These are phyloP conservation scores for Lactarius sp. DNA, from an alignment of 768 basidiomycete genomes.

Conservation along the genomic window DNA sequence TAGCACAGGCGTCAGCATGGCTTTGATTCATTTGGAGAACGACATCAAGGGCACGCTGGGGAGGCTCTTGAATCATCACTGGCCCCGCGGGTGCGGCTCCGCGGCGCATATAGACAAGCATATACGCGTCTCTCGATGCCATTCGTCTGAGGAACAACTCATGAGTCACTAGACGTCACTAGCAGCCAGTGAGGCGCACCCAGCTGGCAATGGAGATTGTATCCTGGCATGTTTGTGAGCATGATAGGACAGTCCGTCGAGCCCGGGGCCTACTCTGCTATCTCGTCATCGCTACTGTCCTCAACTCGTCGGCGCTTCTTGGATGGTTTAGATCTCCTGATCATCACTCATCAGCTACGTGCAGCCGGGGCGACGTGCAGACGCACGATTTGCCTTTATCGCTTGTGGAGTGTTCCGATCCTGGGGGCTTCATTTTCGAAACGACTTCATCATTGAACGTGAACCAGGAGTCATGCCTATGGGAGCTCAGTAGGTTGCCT, in stretches of 20 bases:
- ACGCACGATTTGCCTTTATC: constrained; percentile 26
- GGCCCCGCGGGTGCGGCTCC: background rate
- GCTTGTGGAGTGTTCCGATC: constrained; percentile 35
- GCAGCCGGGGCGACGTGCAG: background rate
- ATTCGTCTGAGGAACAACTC: constrained; percentile 34
- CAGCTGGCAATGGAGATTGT: constrained; percentile 11
- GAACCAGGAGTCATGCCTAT: constrained; percentile 72
- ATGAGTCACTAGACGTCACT: background rate
- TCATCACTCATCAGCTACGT: background rate
- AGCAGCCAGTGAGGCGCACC: background rate
- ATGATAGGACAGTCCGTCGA: background rate
- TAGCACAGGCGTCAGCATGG: constrained; percentile 51
- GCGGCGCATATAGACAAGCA: constrained; percentile 78
- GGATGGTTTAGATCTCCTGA: constrained; percentile 24
- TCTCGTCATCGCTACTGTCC: constrained; percentile 48
- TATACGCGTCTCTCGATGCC: constrained; percentile 86
- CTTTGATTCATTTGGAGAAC: constrained; percentile 51
- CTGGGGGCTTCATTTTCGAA: constrained; percentile 54
- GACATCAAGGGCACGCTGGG: constrained; percentile 48
- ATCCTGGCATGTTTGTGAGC: constrained; percentile 15
- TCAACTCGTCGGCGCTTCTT: constrained; percentile 53
- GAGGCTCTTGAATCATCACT: constrained; percentile 40
- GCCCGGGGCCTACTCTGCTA: constrained; percentile 21
- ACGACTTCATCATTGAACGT: constrained; percentile 91
- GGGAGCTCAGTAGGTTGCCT: background rate